Base-by-base conservation (phyloP, 495 filamentous ascomycete species). In the Podospora conica region DNA sequence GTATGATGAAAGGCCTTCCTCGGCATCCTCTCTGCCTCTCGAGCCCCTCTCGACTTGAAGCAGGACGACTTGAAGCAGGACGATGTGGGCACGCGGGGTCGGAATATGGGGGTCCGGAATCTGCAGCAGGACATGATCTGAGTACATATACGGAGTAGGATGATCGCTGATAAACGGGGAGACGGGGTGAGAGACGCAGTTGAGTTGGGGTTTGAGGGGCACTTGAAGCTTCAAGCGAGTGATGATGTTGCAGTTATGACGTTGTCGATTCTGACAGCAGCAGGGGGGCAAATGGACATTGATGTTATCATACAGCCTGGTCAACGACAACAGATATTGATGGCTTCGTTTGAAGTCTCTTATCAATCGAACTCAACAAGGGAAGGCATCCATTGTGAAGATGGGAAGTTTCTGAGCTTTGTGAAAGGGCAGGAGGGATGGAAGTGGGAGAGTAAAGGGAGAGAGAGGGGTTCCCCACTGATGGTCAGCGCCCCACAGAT, bases 231-330 rank as follows among this genome's bases (percentile, higher is more conserved):
- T n/a, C n/a, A 25, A 68, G 68, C 28, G 72, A 62, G 62, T 62
- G 55, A 63, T 70, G 70, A 63, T 70, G 70, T 59, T 74, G 72
- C 71, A 74, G 67, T 69, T 63, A 73, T 73, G 71, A 74, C 71
- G 71, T 71, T 65, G 59, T 23, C n/a, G 27, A 23, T 55, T 58
- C 29, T 22, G 25, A 31, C 28, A 20, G 7, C 28, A 31, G 6
- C 27, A 3, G 21, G 55, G 60, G 12, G n/a, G 18, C n/a, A 9
- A 23, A 29, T 3, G 29, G 24, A n/a, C 21, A 18, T 21, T 21
- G 15, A 12, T 25, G 55, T 21, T 3, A 65, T 25, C 55, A 10
- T 22, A 56, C 22, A n/a, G 21, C 9, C 40, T n/a, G 1, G 40
- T n/a, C 18, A 8, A 8, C 22, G n/a, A 22, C 40, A 29, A 56